Conservation (phyloP, 1,284 basidiomycete genomes). For the Pseudozyma sp. region DNA sequence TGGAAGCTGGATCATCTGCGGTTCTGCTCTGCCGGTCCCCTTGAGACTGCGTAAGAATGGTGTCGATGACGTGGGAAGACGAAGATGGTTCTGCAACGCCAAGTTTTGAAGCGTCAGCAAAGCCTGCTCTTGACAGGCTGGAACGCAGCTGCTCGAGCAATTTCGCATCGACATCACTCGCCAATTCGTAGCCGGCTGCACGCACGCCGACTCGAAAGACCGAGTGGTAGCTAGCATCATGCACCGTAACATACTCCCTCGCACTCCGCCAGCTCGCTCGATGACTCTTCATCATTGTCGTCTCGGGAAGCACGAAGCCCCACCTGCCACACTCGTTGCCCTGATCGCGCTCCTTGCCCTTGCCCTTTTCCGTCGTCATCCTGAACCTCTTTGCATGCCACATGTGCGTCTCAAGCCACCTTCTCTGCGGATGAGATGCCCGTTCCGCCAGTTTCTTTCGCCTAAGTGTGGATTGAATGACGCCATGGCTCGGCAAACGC, state of each 20-base stretch:
- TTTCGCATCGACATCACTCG: neutral
- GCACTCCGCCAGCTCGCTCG: slow-evolving; percentile 55
- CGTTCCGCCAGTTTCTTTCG: slow-evolving; percentile 45
- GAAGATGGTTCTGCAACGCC: neutral
- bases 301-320: slow-evolving; percentile 63
- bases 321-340: slow-evolving; percentile 44
- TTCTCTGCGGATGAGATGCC: slow-evolving; percentile 38
- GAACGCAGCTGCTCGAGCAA: neutral
- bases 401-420: slow-evolving; percentile 68
- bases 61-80: slow-evolving; percentile 4
- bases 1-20: neutral
- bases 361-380: slow-evolving; percentile 61
- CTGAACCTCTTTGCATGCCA: slow-evolving; percentile 68
- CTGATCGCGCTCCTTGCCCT: slow-evolving; percentile 45
- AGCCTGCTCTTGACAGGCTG: slow-evolving; percentile 9
- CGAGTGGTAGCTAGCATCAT: slow-evolving; percentile 61
- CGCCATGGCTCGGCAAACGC: slow-evolving; percentile 46
- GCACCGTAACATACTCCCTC: slow-evolving; percentile 37
- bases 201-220: slow-evolving; percentile 44
- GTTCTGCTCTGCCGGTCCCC: neutral
- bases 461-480: slow-evolving; percentile 41
- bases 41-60: slow-evolving; percentile 7
- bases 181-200: neutral
- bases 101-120: neutral
- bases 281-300: slow-evolving; percentile 63